Evolutionary conservation across 345 rosid genomes (phyloP), one percentile per base, ranked within the genome.

Genomic region (Ceriops decandra): DNA sequence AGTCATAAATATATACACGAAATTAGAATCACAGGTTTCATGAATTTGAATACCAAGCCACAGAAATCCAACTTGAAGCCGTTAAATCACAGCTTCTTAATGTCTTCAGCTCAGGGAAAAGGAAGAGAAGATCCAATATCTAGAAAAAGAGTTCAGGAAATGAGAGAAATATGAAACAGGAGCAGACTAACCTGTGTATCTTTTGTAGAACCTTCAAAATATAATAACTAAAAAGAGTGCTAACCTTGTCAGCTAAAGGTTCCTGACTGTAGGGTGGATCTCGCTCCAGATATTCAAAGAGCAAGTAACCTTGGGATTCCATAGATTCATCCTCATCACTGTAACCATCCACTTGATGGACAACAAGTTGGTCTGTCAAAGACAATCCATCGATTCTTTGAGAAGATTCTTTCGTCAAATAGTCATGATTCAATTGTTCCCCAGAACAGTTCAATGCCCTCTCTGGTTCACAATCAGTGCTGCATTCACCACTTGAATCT

Each of bases 401-500:
- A 64, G 73, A 67, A 58, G 64, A 35, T 26, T 65, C 76, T 68
- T 67, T 72, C 19, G 31, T 62, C 57, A 70, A 32, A 63, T 5
- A 66, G 21, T 54, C 42, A 70, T 70, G 76, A 68, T 64, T 73
- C 49, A 57, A 56, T 32, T 62, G 81, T 28, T 77, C 80, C 62
- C 82, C 80, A n/a, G 71, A 53, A 58, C 49, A 68, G 61, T 66
- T 79, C 5, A 67, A 33, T 52, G 76, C 81, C 68, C 81, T 83
- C 69, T 84, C 96, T 22, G 75, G 78, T 70, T 88, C 95, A 81
- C 79, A 82, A 67, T 88, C 91, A 58, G 91, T 81, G 82, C 91
- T 84, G 72, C 86, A 86, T 74, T 92, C 96, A 80, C 78, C 65
- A 75, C 74, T 69, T 31, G 78, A 75, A 65, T 75, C 78, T 51